Evolutionary conservation across 257 asterid genomes (phyloP).

Genomic region (Solanum peruvianum): DNA sequence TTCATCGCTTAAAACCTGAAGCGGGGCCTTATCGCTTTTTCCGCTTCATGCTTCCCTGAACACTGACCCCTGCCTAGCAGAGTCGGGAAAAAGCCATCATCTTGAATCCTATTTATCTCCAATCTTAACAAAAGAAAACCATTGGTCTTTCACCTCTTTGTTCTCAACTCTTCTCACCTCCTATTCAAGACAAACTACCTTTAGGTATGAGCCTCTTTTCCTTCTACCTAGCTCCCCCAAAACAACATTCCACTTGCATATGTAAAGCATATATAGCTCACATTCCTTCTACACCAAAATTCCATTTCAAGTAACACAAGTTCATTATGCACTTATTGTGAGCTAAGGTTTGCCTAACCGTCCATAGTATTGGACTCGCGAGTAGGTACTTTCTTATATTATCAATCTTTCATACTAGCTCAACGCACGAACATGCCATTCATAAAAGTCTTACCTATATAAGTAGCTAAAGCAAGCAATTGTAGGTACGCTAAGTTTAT

Average conservation of each 20-base stretch:
- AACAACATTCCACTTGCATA: not conserved
- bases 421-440: not conserved
- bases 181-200: fast-evolving
- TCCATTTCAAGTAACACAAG: not conserved
- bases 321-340: not conserved
- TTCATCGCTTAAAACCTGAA: no score
- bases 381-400: not conserved
- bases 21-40: no score
- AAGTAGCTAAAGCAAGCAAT: not conserved
- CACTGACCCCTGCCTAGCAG: not conserved
- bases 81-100: fast-evolving
- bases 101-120: not conserved
- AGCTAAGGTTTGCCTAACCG: fast-evolving
- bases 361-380: not conserved
- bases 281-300: not conserved
- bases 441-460: not conserved
- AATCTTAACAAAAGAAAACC: not conserved
- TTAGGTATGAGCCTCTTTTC: not conserved
- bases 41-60: no score
- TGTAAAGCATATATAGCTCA: not conserved
- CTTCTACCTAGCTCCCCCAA: not conserved
- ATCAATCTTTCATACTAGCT: not conserved
- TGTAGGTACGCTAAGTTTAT: no score
- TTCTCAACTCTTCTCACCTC: not conserved
- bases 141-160: not conserved